Percentiles rank a stretch among this genome's conserved stretches.
Conservation (phyloP, 1,284 basidiomycete genomes). For the Testicularia cyperi region DNA sequence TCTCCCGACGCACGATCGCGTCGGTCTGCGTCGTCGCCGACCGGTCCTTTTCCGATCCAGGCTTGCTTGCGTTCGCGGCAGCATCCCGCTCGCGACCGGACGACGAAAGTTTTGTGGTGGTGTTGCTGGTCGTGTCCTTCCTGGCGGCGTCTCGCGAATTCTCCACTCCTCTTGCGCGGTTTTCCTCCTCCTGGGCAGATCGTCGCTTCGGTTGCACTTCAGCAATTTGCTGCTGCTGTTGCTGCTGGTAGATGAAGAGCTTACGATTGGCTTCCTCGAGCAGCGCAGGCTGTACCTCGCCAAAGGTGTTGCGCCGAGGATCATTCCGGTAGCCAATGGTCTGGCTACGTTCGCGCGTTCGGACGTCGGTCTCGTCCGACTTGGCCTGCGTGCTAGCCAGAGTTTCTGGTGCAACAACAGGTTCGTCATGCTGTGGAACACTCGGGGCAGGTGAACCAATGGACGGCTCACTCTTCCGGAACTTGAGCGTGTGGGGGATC, state of each 20-base stretch:
- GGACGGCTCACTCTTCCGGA: constrained; percentile 9
- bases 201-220: background rate
- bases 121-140: too few relatives aligned
- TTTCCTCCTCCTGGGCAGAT: constrained; percentile 2
- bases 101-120: too few relatives aligned
- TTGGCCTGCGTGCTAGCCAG: constrained; percentile 22
- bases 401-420: too few relatives aligned
- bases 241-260: constrained; percentile 23
- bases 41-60: background rate
- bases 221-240: constrained; percentile 4
- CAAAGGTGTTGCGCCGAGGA: constrained; percentile 23
- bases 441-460: constrained; percentile 3
- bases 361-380: constrained; percentile 22
- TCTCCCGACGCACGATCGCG: constrained; percentile 8
- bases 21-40: background rate
- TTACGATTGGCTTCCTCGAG: constrained; percentile 29
- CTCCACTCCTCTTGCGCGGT: constrained; percentile 6
- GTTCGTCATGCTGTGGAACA: constrained; percentile 1
- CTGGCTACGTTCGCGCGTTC: constrained; percentile 4
- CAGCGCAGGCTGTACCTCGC: constrained; percentile 14
- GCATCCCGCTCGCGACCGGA: too few relatives aligned
- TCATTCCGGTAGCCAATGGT: constrained; percentile 7
- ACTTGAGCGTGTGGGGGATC: constrained; percentile 19
- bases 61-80: background rate
- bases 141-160: constrained; percentile 11